Evolutionary conservation across 805 yeast species (phyloP).

Genomic region (Kodamaea hsintzibuensis): DNA sequence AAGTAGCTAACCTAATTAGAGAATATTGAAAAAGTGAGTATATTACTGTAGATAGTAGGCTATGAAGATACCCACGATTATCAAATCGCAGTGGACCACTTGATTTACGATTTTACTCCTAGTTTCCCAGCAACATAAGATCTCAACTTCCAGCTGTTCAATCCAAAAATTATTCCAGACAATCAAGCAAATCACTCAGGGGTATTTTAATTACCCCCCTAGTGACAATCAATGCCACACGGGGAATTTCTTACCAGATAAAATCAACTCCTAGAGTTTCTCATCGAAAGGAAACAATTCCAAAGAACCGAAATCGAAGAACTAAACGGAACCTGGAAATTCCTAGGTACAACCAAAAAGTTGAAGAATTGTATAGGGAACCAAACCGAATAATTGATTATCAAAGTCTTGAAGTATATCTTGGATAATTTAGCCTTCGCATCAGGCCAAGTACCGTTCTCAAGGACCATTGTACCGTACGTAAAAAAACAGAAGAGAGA

Average conservation of each 20-base stretch:
- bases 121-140: neutral
- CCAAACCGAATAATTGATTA: slow-evolving; percentile 76
- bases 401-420: slow-evolving; percentile 66
- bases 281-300: slow-evolving; percentile 89
- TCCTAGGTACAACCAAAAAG: slow-evolving; percentile 66
- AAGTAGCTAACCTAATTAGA: too few species aligned
- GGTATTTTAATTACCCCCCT: too few species aligned
- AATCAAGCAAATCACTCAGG: neutral
- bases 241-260: too few species aligned
- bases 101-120: too few species aligned
- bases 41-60: too few species aligned
- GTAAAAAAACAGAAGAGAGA: slow-evolving; percentile 78
- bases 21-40: too few species aligned
- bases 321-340: slow-evolving; percentile 87
- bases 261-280: slow-evolving; percentile 24
- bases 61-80: too few species aligned
- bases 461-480: slow-evolving; percentile 80
- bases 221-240: neutral
- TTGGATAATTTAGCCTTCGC: slow-evolving; percentile 62
- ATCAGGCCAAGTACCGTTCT: slow-evolving; percentile 66
- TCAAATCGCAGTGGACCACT: too few species aligned
- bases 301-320: slow-evolving; percentile 85
- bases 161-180: neutral
- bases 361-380: slow-evolving; percentile 78
- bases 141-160: neutral